phyloP scores from a whole-genome alignment of 2,329 filamentous ascomycete genomes.

The Nannizziopsis barbatae region DNA sequence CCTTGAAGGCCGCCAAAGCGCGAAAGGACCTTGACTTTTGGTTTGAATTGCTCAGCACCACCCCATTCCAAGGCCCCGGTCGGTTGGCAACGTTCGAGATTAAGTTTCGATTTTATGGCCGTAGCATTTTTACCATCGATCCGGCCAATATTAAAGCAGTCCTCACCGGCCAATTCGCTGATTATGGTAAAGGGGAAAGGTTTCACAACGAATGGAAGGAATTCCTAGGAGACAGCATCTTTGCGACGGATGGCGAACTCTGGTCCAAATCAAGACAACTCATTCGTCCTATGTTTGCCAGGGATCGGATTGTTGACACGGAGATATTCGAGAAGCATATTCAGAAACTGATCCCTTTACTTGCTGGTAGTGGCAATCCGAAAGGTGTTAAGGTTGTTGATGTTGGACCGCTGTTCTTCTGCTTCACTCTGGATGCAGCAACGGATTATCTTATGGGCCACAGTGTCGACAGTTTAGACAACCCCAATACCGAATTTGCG shows the following conservation, averaged over 20 bases:
- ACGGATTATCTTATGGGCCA: slow-evolving; percentile 77
- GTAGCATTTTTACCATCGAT: slow-evolving; percentile 66
- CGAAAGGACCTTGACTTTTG: slow-evolving; percentile 54
- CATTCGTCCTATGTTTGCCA: slow-evolving; percentile 76
- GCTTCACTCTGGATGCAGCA: slow-evolving; percentile 70
- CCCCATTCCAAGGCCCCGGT: slow-evolving; percentile 23
- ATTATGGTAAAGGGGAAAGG: slow-evolving; percentile 66
- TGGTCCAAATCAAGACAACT: slow-evolving; percentile 80
- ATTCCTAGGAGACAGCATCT: slow-evolving; percentile 77
- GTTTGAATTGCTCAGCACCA: slow-evolving; percentile 40
- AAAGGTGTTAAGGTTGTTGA: slow-evolving; percentile 46
- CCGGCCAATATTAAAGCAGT: slow-evolving; percentile 87
- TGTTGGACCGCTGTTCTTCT: slow-evolving; percentile 66
- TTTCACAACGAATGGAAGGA: slow-evolving; percentile 67
- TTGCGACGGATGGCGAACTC: slow-evolving; percentile 63
- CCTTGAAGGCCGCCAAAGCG: slow-evolving; percentile 42
- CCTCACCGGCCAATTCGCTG: slow-evolving; percentile 71
- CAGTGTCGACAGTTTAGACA: slow-evolving; percentile 52
- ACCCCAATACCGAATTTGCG: slow-evolving; percentile 61
- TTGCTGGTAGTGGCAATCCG: slow-evolving; percentile 41
- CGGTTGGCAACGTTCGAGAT: slow-evolving; percentile 58
- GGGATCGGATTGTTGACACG: slow-evolving; percentile 72
- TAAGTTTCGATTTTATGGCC: slow-evolving; percentile 28
- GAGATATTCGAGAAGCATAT: slow-evolving; percentile 73
- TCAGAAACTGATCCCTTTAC: slow-evolving; percentile 56